Percentiles rank a stretch among this genome's conserved stretches.
Evolutionary conservation across 2,329 filamentous ascomycete genomes (phyloP).

Genomic region (Botrytis squamosa): DNA sequence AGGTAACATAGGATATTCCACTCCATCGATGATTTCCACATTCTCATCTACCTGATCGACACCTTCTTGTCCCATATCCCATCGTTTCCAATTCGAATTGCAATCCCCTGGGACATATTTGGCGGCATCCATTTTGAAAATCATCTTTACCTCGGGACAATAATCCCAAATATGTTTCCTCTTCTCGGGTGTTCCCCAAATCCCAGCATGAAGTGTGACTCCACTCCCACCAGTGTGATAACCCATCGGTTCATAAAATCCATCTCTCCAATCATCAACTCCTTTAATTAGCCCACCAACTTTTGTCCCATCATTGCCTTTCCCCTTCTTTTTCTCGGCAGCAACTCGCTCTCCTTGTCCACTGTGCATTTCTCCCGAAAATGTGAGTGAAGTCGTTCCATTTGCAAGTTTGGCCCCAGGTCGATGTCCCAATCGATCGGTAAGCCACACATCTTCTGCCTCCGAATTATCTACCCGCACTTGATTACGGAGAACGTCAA

Average conservation of each 20-base stretch:
- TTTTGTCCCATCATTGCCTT: conserved; percentile 28
- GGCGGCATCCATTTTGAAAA: conserved; percentile 53
- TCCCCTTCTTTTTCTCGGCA: conserved; percentile 28
- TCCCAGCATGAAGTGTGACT: conserved; percentile 44
- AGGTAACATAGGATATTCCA: conserved; percentile 38
- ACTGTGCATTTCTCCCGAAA: conserved; percentile 50
- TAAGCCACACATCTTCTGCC: conserved; percentile 58
- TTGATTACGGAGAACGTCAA: conserved; percentile 52
- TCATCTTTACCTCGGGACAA: conserved; percentile 60
- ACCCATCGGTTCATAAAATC: conserved; percentile 57
- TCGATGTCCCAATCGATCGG: conserved; percentile 50
- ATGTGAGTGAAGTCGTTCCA: conserved; percentile 48
- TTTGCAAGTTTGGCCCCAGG: conserved; percentile 52
- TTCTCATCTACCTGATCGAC: conserved; percentile 14
- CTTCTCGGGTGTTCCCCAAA: conserved; percentile 50
- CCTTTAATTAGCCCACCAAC: conserved; percentile 41
- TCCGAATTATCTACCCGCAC: conserved; percentile 45
- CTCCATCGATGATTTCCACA: conserved; percentile 37
- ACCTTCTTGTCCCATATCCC: conserved; percentile 29
- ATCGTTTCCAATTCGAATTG: conserved; percentile 47
- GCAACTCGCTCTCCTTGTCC: conserved; percentile 40
- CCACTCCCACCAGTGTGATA: conserved; percentile 56
- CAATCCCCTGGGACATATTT: conserved; percentile 51
- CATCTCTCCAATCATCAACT: conserved; percentile 52
- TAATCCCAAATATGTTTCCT: conserved; percentile 55